Evolutionary conservation across 2,329 filamentous ascomycete species (phyloP), one percentile per base, ranked within the genome.

Genomic region (Pestalotiopsis sp.): DNA sequence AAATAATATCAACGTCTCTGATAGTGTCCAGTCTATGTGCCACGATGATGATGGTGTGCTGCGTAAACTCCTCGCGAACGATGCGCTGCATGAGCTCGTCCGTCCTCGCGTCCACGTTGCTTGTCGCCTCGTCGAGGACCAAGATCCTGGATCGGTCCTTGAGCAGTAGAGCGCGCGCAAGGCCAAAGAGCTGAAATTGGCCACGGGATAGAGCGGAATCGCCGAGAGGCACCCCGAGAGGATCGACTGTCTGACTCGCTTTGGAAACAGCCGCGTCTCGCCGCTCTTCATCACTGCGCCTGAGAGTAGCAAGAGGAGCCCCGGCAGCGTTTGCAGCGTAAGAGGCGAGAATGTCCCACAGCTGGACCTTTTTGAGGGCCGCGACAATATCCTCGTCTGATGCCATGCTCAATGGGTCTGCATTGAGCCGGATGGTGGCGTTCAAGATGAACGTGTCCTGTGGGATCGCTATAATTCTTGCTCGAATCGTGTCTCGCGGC

Each of bases 381-480:
- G 6, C 7, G n/a, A 64, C 38, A 27, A 49, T 17, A 5, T 64
- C 38, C 13, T 64, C 72, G 72, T 25, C 72, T 72, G 68, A 80
- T 0, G 74, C 73, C 1, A 71, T 41, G 0, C 68, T 58, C 13
- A 72, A 74, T 0, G 79, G 77, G 65, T 81, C 80, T 1, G 81
- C 74, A 58, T 81, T 80, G n/a, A 71, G 68, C 12, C 68, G 73
- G 67, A 79, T 80, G 1, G 72, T 78, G 62, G 77, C 81, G 1
- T 77, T 78, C 3, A 84, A 72, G 72, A 84, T 83, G 9, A 83
- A 79, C 2, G 80, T 70, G 13, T 84, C 83, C 72, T 85, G 83
- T 0, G 83, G 82, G 0, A 89, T 76, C 4, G 85, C 84, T 59
- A 86, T 84, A 52, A 89, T 14, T 4, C 49, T n/a, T 3, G 61